Percentiles rank a stretch among this genome's conserved stretches.
phyloP scores from a whole-genome alignment of 116 monocot genomes.

The Trichopus zeylanicus region DNA sequence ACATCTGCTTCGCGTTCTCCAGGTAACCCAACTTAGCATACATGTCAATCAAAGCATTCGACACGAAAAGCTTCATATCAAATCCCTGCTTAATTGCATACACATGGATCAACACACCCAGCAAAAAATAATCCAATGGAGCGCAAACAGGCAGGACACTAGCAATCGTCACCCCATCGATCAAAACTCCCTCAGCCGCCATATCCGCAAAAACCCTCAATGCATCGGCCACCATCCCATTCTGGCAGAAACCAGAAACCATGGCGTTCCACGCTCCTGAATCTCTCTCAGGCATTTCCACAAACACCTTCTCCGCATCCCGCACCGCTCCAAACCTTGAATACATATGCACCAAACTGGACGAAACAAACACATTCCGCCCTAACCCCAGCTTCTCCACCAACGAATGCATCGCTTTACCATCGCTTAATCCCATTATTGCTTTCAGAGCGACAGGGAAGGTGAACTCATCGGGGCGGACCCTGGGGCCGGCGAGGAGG shows the following conservation, averaged over 20 bases:
- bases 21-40: conserved; percentile 44
- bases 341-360: conserved; percentile 49
- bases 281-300: conserved; percentile 47
- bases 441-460: conserved; percentile 59
- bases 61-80: conserved; percentile 43
- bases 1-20: conserved; percentile 23
- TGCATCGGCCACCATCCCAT: conserved; percentile 23
- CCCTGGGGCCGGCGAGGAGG: conserved; percentile 17
- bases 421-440: conserved; percentile 6
- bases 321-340: conserved; percentile 23
- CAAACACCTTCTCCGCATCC: conserved; percentile 51
- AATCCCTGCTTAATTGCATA: conserved; percentile 42
- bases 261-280: conserved; percentile 69
- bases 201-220: conserved; percentile 40
- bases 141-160: conserved; percentile 55
- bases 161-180: conserved; percentile 43
- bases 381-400: conserved; percentile 29
- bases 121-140: conserved; percentile 18
- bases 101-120: conserved; percentile 42
- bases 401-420: conserved; percentile 32
- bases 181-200: conserved; percentile 25
- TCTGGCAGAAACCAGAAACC: conserved; percentile 55
- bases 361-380: conserved; percentile 31
- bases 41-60: conserved; percentile 66
- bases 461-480: conserved; percentile 60